phyloP scores from a whole-genome alignment of 768 basidiomycete genomes.

The Hortiboletus campestris region DNA sequence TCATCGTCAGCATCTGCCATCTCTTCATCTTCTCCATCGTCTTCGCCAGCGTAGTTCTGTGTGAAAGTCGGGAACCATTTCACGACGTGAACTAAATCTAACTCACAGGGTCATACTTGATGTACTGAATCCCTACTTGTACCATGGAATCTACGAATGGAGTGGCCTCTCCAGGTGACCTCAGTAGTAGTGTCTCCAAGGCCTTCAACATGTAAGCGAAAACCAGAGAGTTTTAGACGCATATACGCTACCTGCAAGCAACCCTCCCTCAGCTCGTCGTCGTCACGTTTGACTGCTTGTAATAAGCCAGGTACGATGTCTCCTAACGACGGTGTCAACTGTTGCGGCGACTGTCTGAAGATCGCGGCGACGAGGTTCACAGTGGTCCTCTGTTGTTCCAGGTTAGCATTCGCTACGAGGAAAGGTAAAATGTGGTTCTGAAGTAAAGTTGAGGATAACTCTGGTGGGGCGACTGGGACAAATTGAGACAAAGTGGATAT shows the following conservation, averaged over 20 bases:
- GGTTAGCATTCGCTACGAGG: conserved; percentile 46
- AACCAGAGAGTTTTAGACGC: not conserved
- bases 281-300: conserved; percentile 66
- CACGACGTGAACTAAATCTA: not conserved
- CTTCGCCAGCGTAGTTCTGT: conserved; percentile 74
- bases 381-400: conserved; percentile 75
- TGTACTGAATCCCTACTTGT: conserved; percentile 67
- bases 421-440: conserved; percentile 58
- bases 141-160: conserved; percentile 68
- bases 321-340: conserved; percentile 57
- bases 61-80: conserved; percentile 8
- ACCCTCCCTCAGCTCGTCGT: conserved; percentile 82
- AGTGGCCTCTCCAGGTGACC: conserved; percentile 80
- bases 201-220: conserved; percentile 42
- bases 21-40: conserved; percentile 62
- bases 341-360: conserved; percentile 67
- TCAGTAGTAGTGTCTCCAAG: conserved; percentile 78
- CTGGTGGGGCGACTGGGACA: conserved; percentile 66
- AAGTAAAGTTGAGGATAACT: conserved; percentile 62
- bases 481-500: conserved; percentile 85
- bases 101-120: conserved; percentile 90
- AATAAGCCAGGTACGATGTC: conserved; percentile 71
- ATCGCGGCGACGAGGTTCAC: conserved; percentile 79
- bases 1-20: conserved; percentile 63
- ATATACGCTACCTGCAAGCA: conserved; percentile 59